Evolutionary conservation across 1,284 basidiomycete genomes (phyloP), one percentile per base, ranked within the genome.

Genomic region (Austroboletus rostrupii): DNA sequence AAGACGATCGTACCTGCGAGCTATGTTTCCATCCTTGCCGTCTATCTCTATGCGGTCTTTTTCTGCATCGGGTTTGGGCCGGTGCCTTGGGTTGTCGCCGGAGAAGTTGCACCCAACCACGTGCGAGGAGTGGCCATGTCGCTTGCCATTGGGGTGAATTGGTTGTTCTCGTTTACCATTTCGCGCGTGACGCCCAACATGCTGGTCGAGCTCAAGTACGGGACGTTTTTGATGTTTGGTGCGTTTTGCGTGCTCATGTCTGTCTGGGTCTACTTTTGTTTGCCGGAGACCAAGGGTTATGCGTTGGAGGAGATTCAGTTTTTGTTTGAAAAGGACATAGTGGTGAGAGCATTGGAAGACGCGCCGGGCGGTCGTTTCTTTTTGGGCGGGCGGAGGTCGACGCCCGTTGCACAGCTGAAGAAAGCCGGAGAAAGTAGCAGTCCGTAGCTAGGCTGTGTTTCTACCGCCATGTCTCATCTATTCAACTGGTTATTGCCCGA

Each of bases 161-260:
- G 76, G 77, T 60, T 77, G 10, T 76, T 74, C 57, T 66, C 73
- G 14, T 74, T 79, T 55, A 74, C 67, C 9, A 72, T 79, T 33
- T 72, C 74, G 6, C 76, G 78, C 53, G 56, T 78, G 38, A 79
- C 77, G 21, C 77, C 78, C 1, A 75, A 76, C 55, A 70, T 79
- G 76, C 69, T 79, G 36, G 65, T 71, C 54, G 64, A 66, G 29
- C 72, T 79, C 55, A 71, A 53, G 10, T 78, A 78, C 49, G 78
- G 77, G 38, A 80, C 77, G 16, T 80, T 77, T 61, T 64, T 80
- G 10, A 35, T 78, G 36, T 80, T 79, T 45, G 78, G 78, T 2
- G 47, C 68, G 46, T 72, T 70, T 55, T 78, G 76, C 57, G 13
- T 77, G 40, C 52, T 73, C 53, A 75, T 77, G 74, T 60, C 71